phyloP scores from a whole-genome alignment of 1,139 yeast species.

The Protomyces macrosporus region DNA sequence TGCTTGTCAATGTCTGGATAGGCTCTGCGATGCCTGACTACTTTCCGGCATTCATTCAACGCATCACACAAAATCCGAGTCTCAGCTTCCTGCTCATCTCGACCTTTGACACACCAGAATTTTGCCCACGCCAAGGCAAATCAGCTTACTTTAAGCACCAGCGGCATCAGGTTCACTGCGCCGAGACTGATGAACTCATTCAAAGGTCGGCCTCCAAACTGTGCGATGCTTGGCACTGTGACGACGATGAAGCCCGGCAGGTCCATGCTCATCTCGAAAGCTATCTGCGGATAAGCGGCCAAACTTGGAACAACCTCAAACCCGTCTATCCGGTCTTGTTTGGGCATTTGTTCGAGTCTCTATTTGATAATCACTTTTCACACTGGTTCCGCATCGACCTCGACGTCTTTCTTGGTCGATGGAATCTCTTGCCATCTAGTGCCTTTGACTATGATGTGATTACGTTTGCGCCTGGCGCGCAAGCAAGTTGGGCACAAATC shows the following conservation, averaged over 20 bases:
- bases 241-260: not conserved
- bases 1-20: not conserved
- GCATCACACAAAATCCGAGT: not conserved
- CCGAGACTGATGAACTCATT: not conserved
- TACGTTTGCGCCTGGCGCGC: not conserved
- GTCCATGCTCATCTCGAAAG: not conserved
- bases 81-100: not conserved
- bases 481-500: not conserved
- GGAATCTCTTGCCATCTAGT: not conserved
- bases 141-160: not conserved
- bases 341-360: not conserved
- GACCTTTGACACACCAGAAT: constrained; percentile 1
- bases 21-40: constrained; percentile 2
- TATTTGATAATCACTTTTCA: not conserved
- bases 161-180: not conserved
- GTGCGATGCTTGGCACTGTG: not conserved
- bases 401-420: not conserved
- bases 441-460: not conserved
- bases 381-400: constrained; percentile 2
- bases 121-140: not conserved
- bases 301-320: not conserved
- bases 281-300: not conserved
- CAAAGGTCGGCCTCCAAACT: not conserved
- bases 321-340: not conserved
- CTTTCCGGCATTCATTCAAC: not conserved